Base-by-base conservation (phyloP, 2,329 filamentous ascomycete species). In the Trichophyton verrucosum region DNA sequence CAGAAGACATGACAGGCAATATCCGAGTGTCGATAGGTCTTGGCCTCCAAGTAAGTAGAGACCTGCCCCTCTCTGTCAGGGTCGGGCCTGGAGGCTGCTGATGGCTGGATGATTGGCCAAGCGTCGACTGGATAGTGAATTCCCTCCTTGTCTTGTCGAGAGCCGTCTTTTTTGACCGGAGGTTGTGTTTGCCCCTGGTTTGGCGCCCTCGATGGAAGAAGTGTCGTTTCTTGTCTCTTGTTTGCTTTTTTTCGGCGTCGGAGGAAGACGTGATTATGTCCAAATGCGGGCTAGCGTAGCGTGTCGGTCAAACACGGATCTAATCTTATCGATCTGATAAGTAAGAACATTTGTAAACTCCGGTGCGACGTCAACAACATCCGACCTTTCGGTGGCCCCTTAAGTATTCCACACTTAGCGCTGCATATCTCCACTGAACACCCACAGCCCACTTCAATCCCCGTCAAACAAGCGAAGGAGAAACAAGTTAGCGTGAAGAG, bases 301-400 rank as follows among this genome's bases (percentile, higher is more conserved):
- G 7, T 42, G 53, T 57, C 55, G 55, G 55, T 59, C 40, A 59
- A 59, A 59, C 57, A 24, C 61, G 63, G 63, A 64, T 64, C 63
- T 64, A 64, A 64, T 64, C 61, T 64, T 59, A 62, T 62, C 62
- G 62, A 53, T 51, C 53, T 55, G 40, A 58, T 63, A 65, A 47
- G 57, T 60, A 58, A 62, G 60, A 33, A 7, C 42, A 61, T 61
- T 51, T 62, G 60, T 60, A 47, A 55, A 24, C 27, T 40, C 53
- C n/a, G 17, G 53, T 57, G n/a, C 30, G 9, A 57, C 33, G 20
- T 40, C 8, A 30, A 44, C 11, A 17, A 44, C 36, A 58, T 44
- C 33, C 40, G n/a, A 47, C 46, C 46, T 49, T 36, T 40, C n/a
- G 11, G 11, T 7, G n/a, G 17, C 36, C 40, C 36, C 46, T 30